These are phyloP conservation scores for Eimeria zaria DNA, from an alignment of 169 alveolate species.

Conservation along the genomic window DNA sequence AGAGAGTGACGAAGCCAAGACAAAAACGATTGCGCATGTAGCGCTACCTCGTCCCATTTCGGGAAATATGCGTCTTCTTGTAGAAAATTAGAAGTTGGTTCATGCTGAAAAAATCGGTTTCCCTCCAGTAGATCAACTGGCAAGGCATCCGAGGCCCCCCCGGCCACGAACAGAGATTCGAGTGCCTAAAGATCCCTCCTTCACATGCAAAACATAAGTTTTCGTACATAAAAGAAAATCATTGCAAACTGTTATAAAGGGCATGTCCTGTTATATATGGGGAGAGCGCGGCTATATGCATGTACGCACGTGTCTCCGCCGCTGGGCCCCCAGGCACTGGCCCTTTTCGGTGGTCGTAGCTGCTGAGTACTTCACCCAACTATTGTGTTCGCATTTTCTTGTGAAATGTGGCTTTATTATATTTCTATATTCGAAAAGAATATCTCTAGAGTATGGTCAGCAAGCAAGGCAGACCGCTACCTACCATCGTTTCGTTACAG, in stretches of 20 bases:
- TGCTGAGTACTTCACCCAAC: background rate
- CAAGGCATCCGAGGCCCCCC: slow-evolving; percentile 28
- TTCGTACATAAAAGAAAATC: background rate
- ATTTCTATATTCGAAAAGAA: background rate
- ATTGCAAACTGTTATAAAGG: background rate
- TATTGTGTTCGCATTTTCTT: background rate
- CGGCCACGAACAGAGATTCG: slow-evolving; percentile 3
- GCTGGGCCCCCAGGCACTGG: slow-evolving; percentile 39
- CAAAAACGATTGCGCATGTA: background rate
- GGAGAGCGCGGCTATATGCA: background rate
- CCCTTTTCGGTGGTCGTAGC: slow-evolving; percentile 2
- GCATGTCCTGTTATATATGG: background rate
- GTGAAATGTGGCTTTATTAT: background rate
- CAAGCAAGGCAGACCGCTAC: background rate
- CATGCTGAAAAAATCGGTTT: slow-evolving; percentile 8
- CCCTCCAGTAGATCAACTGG: background rate
- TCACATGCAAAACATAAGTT: background rate
- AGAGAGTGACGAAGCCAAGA: background rate
- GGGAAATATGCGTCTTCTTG: background rate
- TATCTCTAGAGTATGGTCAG: background rate
- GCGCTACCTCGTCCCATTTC: slow-evolving; percentile 48
- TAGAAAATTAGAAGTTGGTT: background rate
- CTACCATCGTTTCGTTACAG: background rate
- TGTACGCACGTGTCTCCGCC: slow-evolving; percentile 5
- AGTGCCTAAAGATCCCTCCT: background rate